Conservation (phyloP, 495 filamentous ascomycete genomes). For the Articulospora tetracladia region DNA sequence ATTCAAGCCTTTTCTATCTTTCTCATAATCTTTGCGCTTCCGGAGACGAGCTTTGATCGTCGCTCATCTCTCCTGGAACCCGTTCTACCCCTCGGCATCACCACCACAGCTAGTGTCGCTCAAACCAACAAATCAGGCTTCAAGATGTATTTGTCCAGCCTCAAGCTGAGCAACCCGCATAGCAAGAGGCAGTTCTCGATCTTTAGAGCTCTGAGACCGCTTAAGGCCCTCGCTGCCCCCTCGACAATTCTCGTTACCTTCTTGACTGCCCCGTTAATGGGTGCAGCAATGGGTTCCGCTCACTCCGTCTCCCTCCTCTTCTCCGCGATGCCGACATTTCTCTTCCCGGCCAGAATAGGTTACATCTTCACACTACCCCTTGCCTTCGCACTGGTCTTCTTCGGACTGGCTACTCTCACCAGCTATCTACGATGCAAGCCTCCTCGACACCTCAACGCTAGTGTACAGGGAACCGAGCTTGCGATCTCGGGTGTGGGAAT, state of each 20-base stretch:
- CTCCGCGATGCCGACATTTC: constrained; percentile 37
- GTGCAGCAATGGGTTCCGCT: constrained; percentile 38
- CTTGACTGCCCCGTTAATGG: constrained; percentile 36
- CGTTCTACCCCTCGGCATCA: constrained; percentile 19
- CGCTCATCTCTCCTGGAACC: constrained; percentile 13
- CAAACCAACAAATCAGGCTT: constrained; percentile 27
- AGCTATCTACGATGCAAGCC: constrained; percentile 5
- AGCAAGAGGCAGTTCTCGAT: constrained; percentile 22
- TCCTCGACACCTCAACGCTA: background rate
- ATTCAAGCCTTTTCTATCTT: constrained; percentile 41
- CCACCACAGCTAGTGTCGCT: constrained; percentile 28
- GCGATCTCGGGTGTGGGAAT: background rate
- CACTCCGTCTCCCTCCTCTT: constrained; percentile 43
- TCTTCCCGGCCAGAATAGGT: constrained; percentile 35
- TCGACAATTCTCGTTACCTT: constrained; percentile 39
- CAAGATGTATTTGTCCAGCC: constrained; percentile 37
- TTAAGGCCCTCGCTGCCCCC: constrained; percentile 41
- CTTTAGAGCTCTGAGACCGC: constrained; percentile 32
- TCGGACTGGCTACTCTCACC: background rate
- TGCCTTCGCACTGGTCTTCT: constrained; percentile 6
- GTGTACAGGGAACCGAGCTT: background rate
- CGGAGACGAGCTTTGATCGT: constrained; percentile 47
- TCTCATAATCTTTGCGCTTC: constrained; percentile 38
- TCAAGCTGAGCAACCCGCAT: constrained; percentile 26
- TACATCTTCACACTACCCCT: constrained; percentile 32